Evolutionary conservation across 495 filamentous ascomycete species (phyloP).

Genomic region (Schizothecium vesticola): DNA sequence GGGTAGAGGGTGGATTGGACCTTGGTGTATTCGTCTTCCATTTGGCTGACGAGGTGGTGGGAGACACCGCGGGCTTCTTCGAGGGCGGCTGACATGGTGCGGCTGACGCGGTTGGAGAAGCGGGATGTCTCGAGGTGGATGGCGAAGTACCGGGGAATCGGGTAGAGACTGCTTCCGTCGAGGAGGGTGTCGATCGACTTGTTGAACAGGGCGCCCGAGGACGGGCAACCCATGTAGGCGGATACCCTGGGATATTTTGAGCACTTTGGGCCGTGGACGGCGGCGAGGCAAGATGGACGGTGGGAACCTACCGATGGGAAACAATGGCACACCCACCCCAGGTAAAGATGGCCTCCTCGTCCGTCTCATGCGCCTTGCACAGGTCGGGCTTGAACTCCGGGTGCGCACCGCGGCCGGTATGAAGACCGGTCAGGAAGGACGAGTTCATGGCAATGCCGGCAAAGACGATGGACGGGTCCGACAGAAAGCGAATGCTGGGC

Average conservation of each 20-base stretch:
- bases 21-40: constrained; percentile 41
- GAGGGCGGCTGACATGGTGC: constrained; percentile 36
- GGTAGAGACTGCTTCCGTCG: constrained; percentile 31
- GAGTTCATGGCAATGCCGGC: constrained; percentile 37
- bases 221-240: constrained; percentile 36
- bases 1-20: constrained; percentile 37
- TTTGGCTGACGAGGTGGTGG: constrained; percentile 33
- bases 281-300: background rate
- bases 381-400: constrained; percentile 33
- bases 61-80: constrained; percentile 39
- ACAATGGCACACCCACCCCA: constrained; percentile 44
- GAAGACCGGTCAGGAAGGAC: constrained; percentile 35
- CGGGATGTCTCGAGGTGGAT: constrained; percentile 39
- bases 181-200: constrained; percentile 37
- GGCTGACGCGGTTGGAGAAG: constrained; percentile 35
- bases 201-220: constrained; percentile 36
- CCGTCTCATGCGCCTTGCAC: constrained; percentile 28
- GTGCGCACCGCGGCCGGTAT: constrained; percentile 39
- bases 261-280: background rate
- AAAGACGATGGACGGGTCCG: constrained; percentile 39
- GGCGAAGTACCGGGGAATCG: constrained; percentile 35
- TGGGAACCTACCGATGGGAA: constrained; percentile 32
- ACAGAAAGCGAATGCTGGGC: constrained; percentile 37
- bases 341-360: constrained; percentile 41
- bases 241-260: constrained; percentile 20